Conservation (phyloP, 2,329 filamentous ascomycete genomes). For the Neofusicoccum umdonicola region DNA sequence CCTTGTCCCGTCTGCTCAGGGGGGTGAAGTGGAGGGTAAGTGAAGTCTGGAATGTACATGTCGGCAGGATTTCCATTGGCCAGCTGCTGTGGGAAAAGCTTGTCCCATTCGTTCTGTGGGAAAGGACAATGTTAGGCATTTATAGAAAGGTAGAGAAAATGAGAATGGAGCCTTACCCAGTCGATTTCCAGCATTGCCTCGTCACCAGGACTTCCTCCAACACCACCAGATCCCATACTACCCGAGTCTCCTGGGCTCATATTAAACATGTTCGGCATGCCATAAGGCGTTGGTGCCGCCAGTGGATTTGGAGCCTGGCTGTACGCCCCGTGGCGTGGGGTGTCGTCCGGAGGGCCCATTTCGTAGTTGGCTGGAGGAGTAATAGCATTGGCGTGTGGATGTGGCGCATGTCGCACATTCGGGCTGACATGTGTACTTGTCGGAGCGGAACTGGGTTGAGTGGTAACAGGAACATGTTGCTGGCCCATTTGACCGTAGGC, state of each 20-base stretch:
- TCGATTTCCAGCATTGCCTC: slow-evolving; percentile 18
- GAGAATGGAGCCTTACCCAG: not conserved
- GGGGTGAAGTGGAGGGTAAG: slow-evolving; percentile 26
- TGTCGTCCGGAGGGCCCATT: not conserved
- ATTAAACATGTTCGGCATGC: slow-evolving; percentile 9
- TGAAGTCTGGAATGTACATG: slow-evolving; percentile 35
- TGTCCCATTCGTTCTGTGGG: slow-evolving; percentile 46
- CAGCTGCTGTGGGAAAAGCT: slow-evolving; percentile 39
- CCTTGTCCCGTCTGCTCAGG: not conserved
- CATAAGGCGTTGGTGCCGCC: not conserved
- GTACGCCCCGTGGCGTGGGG: not conserved
- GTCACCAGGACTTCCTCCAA: slow-evolving; percentile 10
- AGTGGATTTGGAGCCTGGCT: not conserved
- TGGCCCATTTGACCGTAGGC: not conserved
- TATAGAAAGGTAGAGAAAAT: not conserved
- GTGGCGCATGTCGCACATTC: not conserved
- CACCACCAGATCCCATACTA: slow-evolving; percentile 12
- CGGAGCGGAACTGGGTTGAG: not conserved
- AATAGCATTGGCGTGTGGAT: not conserved
- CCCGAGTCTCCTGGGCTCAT: slow-evolving; percentile 12
- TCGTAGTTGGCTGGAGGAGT: not conserved
- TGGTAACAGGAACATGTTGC: not conserved
- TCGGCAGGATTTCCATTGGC: slow-evolving; percentile 23
- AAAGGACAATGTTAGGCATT: not conserved
- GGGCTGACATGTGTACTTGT: slow-evolving; percentile 3